Base-by-base conservation (phyloP, 2,329 filamentous ascomycete genomes). In the Cladobotryum mycophilum region DNA sequence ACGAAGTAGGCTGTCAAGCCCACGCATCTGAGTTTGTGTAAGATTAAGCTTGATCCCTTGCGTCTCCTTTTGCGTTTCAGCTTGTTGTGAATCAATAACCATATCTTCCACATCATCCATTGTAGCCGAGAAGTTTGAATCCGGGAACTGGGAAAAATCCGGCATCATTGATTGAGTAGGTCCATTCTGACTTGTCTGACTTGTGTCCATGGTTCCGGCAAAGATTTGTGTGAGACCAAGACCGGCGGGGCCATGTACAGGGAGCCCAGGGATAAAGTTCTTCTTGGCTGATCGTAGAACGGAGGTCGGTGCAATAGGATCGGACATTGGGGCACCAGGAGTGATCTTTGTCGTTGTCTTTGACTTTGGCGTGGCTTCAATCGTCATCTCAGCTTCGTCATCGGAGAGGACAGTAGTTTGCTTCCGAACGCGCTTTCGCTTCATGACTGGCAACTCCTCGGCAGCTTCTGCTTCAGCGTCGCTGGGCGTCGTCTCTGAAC, bases 211-310 rank as follows among this genome's bases (percentile, higher is more conserved):
- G 1, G 90, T 96, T 12, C 89, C 89, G 5, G 87, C 88, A 64
- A 96, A 96, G 55, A 93, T 92, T 61, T 96, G 91, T 0, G 89
- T 95, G 41, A 96, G 76, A 9, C 89, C 87, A 40, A 95, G 70
- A 3, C 82, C 82, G 35, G 81, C 82, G 18, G 81, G 75, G 0
- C 76, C 79, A 18, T 75, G 67, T 4, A 84, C 74, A 2, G 84
- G 80, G 17, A 89, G 69, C 1, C 83, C 84, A 3, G 85, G 86
- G 52, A 89, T 86, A 58, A 86, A 85, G 0, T 73, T 78, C 67
- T 86, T 87, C 53, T 78, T 84, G 2, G 82, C 82, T 4, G 83
- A 86, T 38, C 84, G 79, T n/a, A 86, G 65, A 2, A 85, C 80
- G 0, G 84, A 86, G 14, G 75, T 80, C 17, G 37, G 37, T 40